Base-by-base conservation (phyloP, 805 yeast genomes). In the Hanseniaspora meyeri region DNA sequence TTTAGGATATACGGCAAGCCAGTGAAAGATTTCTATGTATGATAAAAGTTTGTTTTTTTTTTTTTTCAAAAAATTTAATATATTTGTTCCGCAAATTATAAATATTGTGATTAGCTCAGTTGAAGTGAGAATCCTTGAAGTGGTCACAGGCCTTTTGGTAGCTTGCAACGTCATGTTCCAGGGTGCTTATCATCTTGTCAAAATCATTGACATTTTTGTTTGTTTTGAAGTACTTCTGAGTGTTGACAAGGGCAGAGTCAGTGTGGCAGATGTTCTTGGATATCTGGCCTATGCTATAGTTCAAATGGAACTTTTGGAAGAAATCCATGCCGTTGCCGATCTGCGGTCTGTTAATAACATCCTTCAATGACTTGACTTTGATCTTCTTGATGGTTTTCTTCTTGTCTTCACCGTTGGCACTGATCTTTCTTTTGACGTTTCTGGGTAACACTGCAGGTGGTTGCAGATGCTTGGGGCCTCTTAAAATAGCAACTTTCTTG, bases 291-390 rank as follows among this genome's bases (percentile, higher is more conserved):
- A 32, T 19, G 49, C 38, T 46, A 32, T 46, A 32, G 27, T 46
- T 46, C 24, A 46, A 17, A 12, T 46, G 32, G 24, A 31, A 32
- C 20, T 32, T 46, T 46, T 46, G 17, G 27, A 46, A 46, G 16
- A 46, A 29, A 32, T 46, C 49, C 34, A 46, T 27, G 2, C 49
- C 49, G 5, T n/a, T 43, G 12, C n/a, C 19, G n/a, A 51, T 7
- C 14, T 34, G 20, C 36, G 55, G 55, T 51, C 55, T 43, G n/a
- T 51, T 51, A 19, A 51, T 32, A 11, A 51, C 47, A 27, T 51
- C 43, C 24, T 51, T 51, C 10, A 51, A 27, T 8, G 49, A 43
- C 16, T 34, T 51, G 1, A 43, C 48, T 34, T 43, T 19, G n/a
- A 17, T 20, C n/a, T n/a, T 17, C 16, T 19, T 42, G 17, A 39